Percentiles rank a stretch among this genome's conserved stretches.
Evolutionary conservation across 1,284 basidiomycete genomes (phyloP).

Genomic region (Ganoderma lingzhi): DNA sequence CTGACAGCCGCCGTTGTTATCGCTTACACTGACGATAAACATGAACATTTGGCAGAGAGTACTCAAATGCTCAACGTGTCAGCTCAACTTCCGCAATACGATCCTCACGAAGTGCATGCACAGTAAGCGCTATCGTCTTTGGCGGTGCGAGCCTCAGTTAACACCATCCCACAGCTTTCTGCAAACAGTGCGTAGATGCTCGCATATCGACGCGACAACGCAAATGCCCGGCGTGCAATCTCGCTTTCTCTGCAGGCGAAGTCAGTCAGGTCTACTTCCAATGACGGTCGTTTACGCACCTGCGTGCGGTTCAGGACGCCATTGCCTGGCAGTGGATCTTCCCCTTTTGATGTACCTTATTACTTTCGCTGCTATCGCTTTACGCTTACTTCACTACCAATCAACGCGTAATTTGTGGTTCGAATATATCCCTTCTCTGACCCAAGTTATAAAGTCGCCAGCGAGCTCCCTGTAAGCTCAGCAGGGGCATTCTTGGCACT

Average conservation of each 20-base stretch:
- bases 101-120: constrained; percentile 91
- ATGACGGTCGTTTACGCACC: constrained; percentile 43
- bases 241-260: constrained; percentile 88
- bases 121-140: background rate
- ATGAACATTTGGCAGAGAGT: constrained; percentile 62
- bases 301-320: constrained; percentile 12
- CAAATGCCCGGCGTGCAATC: constrained; percentile 93
- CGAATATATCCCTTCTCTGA: constrained; percentile 6
- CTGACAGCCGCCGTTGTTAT: background rate
- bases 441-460: background rate
- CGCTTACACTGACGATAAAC: constrained; percentile 1
- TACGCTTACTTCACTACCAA: constrained; percentile 6
- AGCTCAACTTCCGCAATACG: constrained; percentile 83
- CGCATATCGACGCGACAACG: constrained; percentile 92
- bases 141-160: background rate
- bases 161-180: constrained; percentile 73
- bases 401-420: background rate
- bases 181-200: constrained; percentile 87
- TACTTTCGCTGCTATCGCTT: constrained; percentile 27
- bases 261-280: constrained; percentile 90
- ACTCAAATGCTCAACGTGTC: constrained; percentile 93
- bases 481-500: too few relatives aligned
- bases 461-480: background rate
- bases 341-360: constrained; percentile 35
- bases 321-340: constrained; percentile 22